phyloP scores from a whole-genome alignment of 1,139 yeast genomes.

The Nematodospora anomalae region DNA sequence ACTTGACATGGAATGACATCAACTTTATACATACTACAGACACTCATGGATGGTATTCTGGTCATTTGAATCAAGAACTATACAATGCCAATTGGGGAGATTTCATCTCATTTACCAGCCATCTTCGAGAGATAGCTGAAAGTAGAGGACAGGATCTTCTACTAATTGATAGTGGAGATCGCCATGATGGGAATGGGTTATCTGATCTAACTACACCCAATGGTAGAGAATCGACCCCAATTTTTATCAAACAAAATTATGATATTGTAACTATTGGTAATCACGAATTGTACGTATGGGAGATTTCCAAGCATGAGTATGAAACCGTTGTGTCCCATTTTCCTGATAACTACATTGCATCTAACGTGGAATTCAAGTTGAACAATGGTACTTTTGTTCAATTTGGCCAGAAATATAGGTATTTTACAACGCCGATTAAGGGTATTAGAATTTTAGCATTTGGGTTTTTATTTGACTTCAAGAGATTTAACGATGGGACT shows the following conservation, averaged over 20 bases:
- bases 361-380: conserved; percentile 72
- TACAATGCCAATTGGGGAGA: conserved; percentile 95
- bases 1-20: conserved; percentile 63
- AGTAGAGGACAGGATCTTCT: conserved; percentile 58
- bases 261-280: conserved; percentile 88
- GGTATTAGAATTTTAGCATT: conserved; percentile 60
- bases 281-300: conserved; percentile 83
- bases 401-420: conserved; percentile 66
- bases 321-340: conserved; percentile 57
- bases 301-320: conserved; percentile 65
- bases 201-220: conserved; percentile 76
- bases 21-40: conserved; percentile 93
- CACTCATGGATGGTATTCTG: conserved; percentile 94
- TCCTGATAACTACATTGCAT: conserved; percentile 67
- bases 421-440: conserved; percentile 62
- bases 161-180: conserved; percentile 86
- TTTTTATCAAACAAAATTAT: conserved; percentile 67
- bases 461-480: conserved; percentile 80
- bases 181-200: conserved; percentile 91
- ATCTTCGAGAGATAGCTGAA: conserved; percentile 48
- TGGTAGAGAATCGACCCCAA: conserved; percentile 61
- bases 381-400: conserved; percentile 54
- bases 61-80: conserved; percentile 73
- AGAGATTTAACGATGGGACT: conserved; percentile 57
- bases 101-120: conserved; percentile 64